A percentile compares a stretch with the other conserved stretches of the same genome.
Evolutionary conservation across 768 basidiomycete species (phyloP).

Genomic region (Suillus subluteus): DNA sequence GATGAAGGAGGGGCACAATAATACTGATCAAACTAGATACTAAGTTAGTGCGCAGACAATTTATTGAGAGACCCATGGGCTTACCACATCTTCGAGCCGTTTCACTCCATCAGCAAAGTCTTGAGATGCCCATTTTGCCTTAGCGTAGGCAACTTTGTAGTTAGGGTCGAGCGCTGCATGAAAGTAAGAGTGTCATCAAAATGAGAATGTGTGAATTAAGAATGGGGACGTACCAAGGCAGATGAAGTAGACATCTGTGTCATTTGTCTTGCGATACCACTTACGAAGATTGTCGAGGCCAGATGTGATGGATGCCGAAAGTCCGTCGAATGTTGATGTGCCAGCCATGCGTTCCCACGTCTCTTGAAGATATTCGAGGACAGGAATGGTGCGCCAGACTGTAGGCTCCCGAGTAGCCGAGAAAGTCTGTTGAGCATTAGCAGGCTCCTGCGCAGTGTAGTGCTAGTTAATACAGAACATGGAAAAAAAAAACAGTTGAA

Average conservation of each 20-base stretch:
- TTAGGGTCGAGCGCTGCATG: constrained; percentile 10
- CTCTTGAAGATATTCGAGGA: constrained; percentile 22
- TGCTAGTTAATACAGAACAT: constrained; percentile 11
- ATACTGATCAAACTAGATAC: constrained; percentile 6
- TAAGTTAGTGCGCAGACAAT: constrained; percentile 3
- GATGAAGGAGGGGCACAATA: neutral
- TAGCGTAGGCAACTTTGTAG: constrained; percentile 9
- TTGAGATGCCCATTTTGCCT: neutral
- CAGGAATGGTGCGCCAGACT: constrained; percentile 23
- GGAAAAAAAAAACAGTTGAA: constrained; percentile 14
- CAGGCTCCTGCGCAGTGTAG: constrained; percentile 18
- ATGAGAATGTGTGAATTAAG: constrained; percentile 4
- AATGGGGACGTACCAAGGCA: neutral
- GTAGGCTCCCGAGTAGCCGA: constrained; percentile 16
- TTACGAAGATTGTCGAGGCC: constrained; percentile 18
- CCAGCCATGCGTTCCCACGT: constrained; percentile 19
- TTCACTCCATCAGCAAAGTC: constrained; percentile 1
- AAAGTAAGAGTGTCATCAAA: neutral
- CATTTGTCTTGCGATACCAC: constrained; percentile 11
- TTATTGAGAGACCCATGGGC: neutral
- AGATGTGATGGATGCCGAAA: constrained; percentile 13
- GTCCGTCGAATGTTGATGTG: constrained; percentile 14
- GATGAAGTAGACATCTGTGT: constrained; percentile 14
- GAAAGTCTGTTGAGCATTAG: constrained; percentile 20
- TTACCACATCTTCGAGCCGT: neutral